Base-by-base conservation (phyloP, 73 alveolate species). In the Tetrahymena borealis region DNA sequence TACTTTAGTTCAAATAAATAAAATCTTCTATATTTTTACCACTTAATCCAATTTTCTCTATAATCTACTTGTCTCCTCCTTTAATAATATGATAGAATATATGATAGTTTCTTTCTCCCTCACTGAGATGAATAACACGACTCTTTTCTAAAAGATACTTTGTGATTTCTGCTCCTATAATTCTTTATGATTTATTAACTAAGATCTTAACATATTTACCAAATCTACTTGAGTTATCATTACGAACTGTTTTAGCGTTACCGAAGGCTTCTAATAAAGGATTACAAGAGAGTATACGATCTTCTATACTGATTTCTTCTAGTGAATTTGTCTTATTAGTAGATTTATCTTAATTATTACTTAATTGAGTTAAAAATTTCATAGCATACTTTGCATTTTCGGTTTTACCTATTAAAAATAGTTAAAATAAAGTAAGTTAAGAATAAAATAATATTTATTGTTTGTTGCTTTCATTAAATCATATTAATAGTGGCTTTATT, bases 251-350 rank as follows among this genome's bases (percentile, higher is more conserved):
- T 90, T 98, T 98, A 2, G 99, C 99, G 94, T 99, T 98, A 32
- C 99, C 99, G 92, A 98, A 99, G 12, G 99, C 99, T 93, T 99
- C 99, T 35, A 99, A 96, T 12, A 99, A 93, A 11, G 99, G 99
- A 96, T 98, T 98, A 43, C 99, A 97, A 39, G 97, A 98, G 33
- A 98, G 96, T 24, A 99, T 98, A 94, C 98, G 97, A 91, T 94
- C 98, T 94, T 98, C 99, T 7, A 38, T 38, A 35, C 39, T 38
- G 43, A 78, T n/a, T 9, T 78, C 39, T 79, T 32, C 77, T n/a
- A n/a, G n/a, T n/a, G n/a, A n/a, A n/a, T 39, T 78, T 79, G 77
- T 35, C 90, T 9, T 20, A 78, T 36, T 40, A 79, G 92, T n/a
- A 92, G 37, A 78, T 78, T 92, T 91, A 77, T 91, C 91, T 43